Evolutionary conservation across 1,284 basidiomycete species (phyloP), one percentile per base, ranked within the genome.

Genomic region (Malassezia slooffiae): DNA sequence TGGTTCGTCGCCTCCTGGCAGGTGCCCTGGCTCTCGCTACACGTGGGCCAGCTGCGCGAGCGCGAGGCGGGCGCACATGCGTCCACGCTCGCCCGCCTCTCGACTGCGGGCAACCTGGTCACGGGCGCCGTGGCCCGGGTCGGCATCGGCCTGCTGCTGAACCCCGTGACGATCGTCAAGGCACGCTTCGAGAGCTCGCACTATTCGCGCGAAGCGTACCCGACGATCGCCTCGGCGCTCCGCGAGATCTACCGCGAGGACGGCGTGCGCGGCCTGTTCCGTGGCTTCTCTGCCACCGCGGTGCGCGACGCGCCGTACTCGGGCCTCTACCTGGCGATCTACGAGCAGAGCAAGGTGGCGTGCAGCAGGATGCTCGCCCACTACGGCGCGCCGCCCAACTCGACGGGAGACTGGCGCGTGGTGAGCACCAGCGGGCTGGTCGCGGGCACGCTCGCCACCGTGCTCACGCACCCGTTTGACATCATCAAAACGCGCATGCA

Each of bases 261-360:
- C 34, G 89, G 91, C 0, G 78, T 85, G 2, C 76, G 79, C 26
- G 89, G 88, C 47, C 75, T 93, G 23, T 81, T 90, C 65, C 80
- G 85, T 43, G 91, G 90, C 0, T 85, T 93, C 60, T 71, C 85
- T 23, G 87, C 90, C 0, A 90, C 89, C 1, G 85, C 88, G 0
- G 74, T 91, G 17, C 77, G 91, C 27, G 91, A 97, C 67, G 91
- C 91, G 2, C 93, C 91, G 0, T 91, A 95, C 60, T 90, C 91
- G 0, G 91, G 91, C 0, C 70, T 97, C 7, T 99, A 95, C 58
- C 76, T 96, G 15, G 79, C 89, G 1, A 80, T 83, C 40, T 97
- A 99, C 68, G 91, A 67, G 41, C 55, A 50, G 19, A 38, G 47
- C 32, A 69, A 69, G 43, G 46, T 46, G n/a, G n/a, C n/a, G n/a